phyloP scores from a whole-genome alignment of 495 filamentous ascomycete species.

The Neurospora africana region DNA sequence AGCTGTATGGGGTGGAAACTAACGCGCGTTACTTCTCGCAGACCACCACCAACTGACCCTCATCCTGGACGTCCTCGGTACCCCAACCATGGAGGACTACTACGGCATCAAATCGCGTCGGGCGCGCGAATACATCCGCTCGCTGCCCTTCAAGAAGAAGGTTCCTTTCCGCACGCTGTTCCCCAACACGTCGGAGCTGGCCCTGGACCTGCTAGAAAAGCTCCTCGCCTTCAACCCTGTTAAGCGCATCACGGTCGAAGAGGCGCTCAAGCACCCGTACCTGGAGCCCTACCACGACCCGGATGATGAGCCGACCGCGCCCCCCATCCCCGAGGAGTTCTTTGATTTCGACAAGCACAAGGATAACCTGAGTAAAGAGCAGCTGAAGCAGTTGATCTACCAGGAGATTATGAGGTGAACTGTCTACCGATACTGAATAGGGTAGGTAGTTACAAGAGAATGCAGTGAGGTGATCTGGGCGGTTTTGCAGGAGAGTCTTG shows the following conservation, averaged over 20 bases:
- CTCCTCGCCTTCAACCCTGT: conserved; percentile 96
- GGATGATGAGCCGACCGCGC: conserved; percentile 94
- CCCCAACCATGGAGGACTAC: conserved; percentile 99
- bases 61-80: conserved; percentile 95
- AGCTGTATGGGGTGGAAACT: not conserved
- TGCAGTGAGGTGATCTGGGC: not conserved
- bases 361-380: conserved; percentile 95
- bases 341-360: conserved; percentile 99
- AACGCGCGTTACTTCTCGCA: conserved; percentile 20
- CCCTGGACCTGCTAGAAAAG: conserved; percentile 89
- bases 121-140: conserved; percentile 96
- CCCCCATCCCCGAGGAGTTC: conserved; percentile 95
- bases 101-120: conserved; percentile 99
- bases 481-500: not conserved
- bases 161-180: conserved; percentile 96
- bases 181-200: conserved; percentile 89
- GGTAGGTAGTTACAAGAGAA: not conserved
- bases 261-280: conserved; percentile 94
- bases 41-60: conserved; percentile 98
- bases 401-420: conserved; percentile 91
- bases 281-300: conserved; percentile 98
- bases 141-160: conserved; percentile 99
- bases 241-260: conserved; percentile 96
- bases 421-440: not conserved
- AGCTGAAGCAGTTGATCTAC: conserved; percentile 93